These are phyloP conservation scores for Serendipita sp. DNA, from an alignment of 768 basidiomycete species.

Conservation along the genomic window DNA sequence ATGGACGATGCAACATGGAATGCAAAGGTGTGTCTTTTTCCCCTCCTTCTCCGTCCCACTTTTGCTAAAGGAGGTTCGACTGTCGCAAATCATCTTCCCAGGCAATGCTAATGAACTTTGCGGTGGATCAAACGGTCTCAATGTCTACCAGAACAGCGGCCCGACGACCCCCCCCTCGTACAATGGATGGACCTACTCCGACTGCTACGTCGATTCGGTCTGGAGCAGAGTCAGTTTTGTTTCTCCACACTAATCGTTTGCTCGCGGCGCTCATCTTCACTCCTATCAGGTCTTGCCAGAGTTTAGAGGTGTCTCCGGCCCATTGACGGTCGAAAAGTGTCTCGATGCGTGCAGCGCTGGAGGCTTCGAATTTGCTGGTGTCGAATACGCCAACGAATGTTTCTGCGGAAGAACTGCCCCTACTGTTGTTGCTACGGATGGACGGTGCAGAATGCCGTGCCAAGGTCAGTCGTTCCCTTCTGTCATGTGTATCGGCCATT, in stretches of 20 bases:
- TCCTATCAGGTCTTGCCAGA: conserved; percentile 22
- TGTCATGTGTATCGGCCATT: neutral
- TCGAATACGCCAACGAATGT: neutral
- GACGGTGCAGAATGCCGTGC: neutral
- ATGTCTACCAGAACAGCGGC: conserved; percentile 32
- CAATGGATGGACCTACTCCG: neutral
- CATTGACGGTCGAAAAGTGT: conserved; percentile 40
- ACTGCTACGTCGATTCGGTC: conserved; percentile 17
- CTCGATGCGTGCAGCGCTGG: conserved; percentile 44
- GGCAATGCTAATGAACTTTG: conserved; percentile 38
- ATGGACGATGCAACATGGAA: conserved; percentile 49
- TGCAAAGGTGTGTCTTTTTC: conserved; percentile 45
- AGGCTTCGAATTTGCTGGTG: neutral
- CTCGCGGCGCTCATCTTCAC: no score
- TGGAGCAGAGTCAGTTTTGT: neutral
- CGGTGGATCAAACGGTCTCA: conserved; percentile 57
- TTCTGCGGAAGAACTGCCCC: neutral
- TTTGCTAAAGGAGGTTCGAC: no score
- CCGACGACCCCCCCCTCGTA: neutral
- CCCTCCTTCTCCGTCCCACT: neutral
- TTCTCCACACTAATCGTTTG: no score
- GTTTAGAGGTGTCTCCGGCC: conserved; percentile 22
- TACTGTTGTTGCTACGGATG: neutral
- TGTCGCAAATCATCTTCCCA: no score
- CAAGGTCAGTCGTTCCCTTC: neutral